Conservation (phyloP, 2,329 filamentous ascomycete genomes). For the Nectriaceae sp. region DNA sequence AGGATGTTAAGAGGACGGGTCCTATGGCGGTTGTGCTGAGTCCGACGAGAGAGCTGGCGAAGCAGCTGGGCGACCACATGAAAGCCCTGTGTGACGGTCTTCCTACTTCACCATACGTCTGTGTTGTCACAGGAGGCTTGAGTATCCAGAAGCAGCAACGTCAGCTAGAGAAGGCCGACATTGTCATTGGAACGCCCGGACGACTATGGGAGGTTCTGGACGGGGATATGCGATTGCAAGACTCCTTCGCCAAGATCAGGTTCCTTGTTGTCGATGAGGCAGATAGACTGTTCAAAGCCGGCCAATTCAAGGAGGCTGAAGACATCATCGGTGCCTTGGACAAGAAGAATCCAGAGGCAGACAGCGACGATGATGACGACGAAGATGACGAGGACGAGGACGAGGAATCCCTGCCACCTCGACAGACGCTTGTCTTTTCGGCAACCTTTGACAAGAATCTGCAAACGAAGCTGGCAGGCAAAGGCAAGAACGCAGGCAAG, state of each 20-base stretch:
- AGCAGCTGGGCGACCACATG: slow-evolving; percentile 86
- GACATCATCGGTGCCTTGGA: slow-evolving; percentile 85
- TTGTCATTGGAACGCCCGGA: slow-evolving; percentile 91
- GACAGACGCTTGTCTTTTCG: slow-evolving; percentile 94
- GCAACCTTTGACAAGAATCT: slow-evolving; percentile 92
- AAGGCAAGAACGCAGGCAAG: slow-evolving; percentile 49
- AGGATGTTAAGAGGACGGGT: slow-evolving; percentile 29
- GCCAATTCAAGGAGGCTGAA: slow-evolving; percentile 92
- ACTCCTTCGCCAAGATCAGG: slow-evolving; percentile 69
- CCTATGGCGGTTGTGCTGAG: slow-evolving; percentile 82
- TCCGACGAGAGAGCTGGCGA: slow-evolving; percentile 89
- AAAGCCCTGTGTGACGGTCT: slow-evolving; percentile 68
- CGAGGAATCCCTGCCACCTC: slow-evolving; percentile 47
- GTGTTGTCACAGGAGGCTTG: slow-evolving; percentile 86
- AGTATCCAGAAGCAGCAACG: slow-evolving; percentile 95
- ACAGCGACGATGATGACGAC: slow-evolving; percentile 50
- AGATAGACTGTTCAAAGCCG: slow-evolving; percentile 86
- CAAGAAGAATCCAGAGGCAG: slow-evolving; percentile 63
- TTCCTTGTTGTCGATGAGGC: slow-evolving; percentile 95
- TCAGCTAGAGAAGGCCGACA: slow-evolving; percentile 79
- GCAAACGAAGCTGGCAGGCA: slow-evolving; percentile 87
- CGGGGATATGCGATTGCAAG: slow-evolving; percentile 68
- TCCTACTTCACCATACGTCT: slow-evolving; percentile 68
- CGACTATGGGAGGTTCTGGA: slow-evolving; percentile 93
- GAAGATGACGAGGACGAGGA: slow-evolving; percentile 53